Base-by-base conservation (phyloP, 2,329 filamentous ascomycete species). In the Colletotrichum siamense region DNA sequence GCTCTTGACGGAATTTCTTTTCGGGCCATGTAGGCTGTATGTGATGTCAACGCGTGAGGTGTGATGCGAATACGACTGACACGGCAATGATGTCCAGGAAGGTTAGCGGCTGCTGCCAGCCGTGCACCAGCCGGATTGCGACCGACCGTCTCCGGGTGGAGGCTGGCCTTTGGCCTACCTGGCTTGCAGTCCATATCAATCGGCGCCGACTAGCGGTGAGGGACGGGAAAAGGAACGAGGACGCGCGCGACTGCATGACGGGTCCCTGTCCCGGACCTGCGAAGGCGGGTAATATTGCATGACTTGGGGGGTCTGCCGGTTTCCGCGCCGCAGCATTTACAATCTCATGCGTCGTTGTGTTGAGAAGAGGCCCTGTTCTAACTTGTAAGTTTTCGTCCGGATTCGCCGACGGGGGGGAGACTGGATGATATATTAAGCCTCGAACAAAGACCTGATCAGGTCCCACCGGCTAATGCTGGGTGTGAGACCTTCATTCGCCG, bases 181-280 rank as follows among this genome's bases (percentile, higher is more conserved):
- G 66, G 52, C 52, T 49, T 59, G 52, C 32, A 57, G 32, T 75
- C 32, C 61, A 66, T 62, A 55, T 64, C 57, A 55, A 61, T 62
- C 39, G 36, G 73, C 69, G 26, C 70, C 63, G 73, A 76, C 30
- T 76, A 68, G 73, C 73, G 73, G 73, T 76, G 73, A 73, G 73
- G 44, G 44, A 68, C 32, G 64, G 39, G 39, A 67, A 75, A 76
- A 73, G 71, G 32, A 57, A 55, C 18, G 62, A 57, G 26, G 69
- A 73, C 12, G 30, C 63, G 62, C 36, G 61, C 52, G n/a, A 26
- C 39, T 68, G 63, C 73, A 73, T 73, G 55, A 39, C 30, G 57
- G 63, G 62, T 70, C 73, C 62, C 67, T 55, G 30, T 73, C 55
- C n/a, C 13, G 57, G 73, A n/a, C 69, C 63, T 67, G 57, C 39